Conservation (phyloP, 2,329 filamentous ascomycete species). For the Fusarium oligoseptatum region DNA sequence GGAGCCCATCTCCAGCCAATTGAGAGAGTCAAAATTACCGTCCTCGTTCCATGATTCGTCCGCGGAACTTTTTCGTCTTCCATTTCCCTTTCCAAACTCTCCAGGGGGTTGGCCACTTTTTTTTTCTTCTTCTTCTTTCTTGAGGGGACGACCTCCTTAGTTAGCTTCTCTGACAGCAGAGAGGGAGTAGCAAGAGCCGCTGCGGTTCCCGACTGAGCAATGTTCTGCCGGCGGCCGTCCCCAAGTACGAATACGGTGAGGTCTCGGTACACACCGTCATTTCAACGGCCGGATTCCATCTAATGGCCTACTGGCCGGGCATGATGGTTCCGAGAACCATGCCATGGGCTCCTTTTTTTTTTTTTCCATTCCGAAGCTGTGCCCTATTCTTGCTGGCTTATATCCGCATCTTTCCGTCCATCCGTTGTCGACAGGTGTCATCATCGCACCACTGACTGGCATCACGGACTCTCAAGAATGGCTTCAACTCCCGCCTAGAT, state of each 20-base stretch:
- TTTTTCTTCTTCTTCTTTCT: slow-evolving; percentile 18
- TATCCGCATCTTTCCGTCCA: slow-evolving; percentile 1
- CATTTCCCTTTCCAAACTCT: slow-evolving; percentile 8
- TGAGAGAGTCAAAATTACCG: slow-evolving; percentile 47
- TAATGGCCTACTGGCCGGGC: background rate
- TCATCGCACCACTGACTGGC: background rate
- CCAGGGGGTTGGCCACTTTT: slow-evolving; percentile 2
- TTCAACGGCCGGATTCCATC: slow-evolving; percentile 17
- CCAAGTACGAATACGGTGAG: slow-evolving; percentile 43
- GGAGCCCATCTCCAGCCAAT: slow-evolving; percentile 43
- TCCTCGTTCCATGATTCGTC: slow-evolving; percentile 44
- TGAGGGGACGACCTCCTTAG: background rate
- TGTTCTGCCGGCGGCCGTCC: background rate
- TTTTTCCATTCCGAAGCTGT: background rate
- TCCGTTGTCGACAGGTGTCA: background rate
- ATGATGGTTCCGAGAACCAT: slow-evolving; percentile 4
- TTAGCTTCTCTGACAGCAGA: background rate
- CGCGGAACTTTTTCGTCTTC: background rate
- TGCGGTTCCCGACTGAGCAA: slow-evolving; percentile 2
- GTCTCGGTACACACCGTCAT: slow-evolving; percentile 37
- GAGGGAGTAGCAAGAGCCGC: background rate
- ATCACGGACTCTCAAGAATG: background rate
- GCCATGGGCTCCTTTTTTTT: background rate
- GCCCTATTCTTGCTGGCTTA: background rate
- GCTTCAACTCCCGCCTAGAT: background rate